Evolutionary conservation across 1,284 basidiomycete genomes (phyloP).

Genomic region (Rhodofomes roseus): DNA sequence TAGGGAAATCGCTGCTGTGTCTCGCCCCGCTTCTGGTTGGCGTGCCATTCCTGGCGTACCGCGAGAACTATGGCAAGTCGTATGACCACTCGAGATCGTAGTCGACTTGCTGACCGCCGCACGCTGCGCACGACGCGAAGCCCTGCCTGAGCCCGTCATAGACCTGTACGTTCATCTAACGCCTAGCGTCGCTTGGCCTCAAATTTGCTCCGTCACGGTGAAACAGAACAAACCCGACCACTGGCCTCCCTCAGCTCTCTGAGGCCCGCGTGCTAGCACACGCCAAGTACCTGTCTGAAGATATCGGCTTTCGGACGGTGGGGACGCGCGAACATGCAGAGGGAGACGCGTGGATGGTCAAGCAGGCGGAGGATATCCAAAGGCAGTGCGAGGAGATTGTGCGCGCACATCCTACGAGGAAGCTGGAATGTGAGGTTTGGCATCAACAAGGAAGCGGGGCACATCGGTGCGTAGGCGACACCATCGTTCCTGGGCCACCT

Average conservation of each 20-base stretch:
- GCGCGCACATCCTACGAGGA: conserved; percentile 42
- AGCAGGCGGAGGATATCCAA: conserved; percentile 59
- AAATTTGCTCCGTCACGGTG: not conserved
- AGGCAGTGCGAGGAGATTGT: conserved; percentile 58
- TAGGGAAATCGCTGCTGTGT: conserved; percentile 24
- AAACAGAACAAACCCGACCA: conserved; percentile 50
- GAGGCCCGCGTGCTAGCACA: conserved; percentile 63
- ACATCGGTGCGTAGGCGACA: conserved; percentile 62
- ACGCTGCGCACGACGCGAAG: conserved; percentile 17
- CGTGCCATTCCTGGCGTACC: conserved; percentile 29
- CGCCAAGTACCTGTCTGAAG: conserved; percentile 69
- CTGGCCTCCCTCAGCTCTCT: conserved; percentile 63
- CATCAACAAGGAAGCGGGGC: conserved; percentile 81
- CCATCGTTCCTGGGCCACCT: not conserved
- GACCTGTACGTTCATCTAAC: conserved; percentile 16
- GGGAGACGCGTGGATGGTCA: conserved; percentile 82
- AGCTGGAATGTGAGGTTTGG: conserved; percentile 85
- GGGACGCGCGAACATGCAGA: conserved; percentile 87
- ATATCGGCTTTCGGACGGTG: conserved; percentile 89
- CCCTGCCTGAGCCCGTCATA: conserved; percentile 36
- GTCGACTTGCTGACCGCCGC: no score
- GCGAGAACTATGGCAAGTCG: conserved; percentile 29
- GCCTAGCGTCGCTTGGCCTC: not conserved
- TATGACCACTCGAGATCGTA: not conserved
- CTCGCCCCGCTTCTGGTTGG: conserved; percentile 32